These are phyloP conservation scores for Rubia balearica DNA, from an alignment of 305 asterid genomes.

Conservation along the genomic window DNA sequence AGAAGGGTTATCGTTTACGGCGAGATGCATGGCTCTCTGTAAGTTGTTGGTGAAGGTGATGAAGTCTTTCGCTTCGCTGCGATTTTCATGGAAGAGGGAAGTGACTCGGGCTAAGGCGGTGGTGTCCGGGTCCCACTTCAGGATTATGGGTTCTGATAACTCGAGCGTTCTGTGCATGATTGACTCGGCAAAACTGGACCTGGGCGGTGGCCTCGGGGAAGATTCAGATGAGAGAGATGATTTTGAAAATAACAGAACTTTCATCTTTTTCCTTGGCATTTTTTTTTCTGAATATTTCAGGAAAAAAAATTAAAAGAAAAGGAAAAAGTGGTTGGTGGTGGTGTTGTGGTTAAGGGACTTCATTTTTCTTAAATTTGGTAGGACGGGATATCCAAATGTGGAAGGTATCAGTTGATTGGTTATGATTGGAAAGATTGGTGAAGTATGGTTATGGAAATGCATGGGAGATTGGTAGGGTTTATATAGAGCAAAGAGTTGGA, in stretches of 20 bases:
- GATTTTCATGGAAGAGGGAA: constrained; percentile 65
- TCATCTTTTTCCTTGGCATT: constrained; percentile 77
- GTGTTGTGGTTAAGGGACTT: neutral
- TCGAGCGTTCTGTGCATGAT: constrained; percentile 64
- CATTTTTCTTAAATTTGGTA: neutral
- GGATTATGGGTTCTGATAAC: constrained; percentile 48
- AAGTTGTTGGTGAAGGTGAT: constrained; percentile 42
- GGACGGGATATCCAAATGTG: neutral
- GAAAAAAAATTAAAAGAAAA: neutral
- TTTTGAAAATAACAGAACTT: constrained; percentile 36
- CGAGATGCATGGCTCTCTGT: constrained; percentile 66
- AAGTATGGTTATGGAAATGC: neutral
- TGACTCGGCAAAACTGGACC: constrained; percentile 53
- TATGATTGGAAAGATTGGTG: neutral
- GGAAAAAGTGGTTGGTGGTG: neutral
- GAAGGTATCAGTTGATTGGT: neutral
- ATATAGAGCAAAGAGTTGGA: neutral
- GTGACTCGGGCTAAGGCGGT: constrained; percentile 49
- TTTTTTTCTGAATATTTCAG: neutral
- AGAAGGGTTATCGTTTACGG: constrained; percentile 37
- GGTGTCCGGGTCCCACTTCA: constrained; percentile 60
- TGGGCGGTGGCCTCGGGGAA: constrained; percentile 22
- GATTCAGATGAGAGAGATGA: constrained; percentile 14
- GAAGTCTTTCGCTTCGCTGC: constrained; percentile 59
- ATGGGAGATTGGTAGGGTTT: neutral